Percentiles rank a stretch among this genome's conserved stretches.
Conservation (phyloP, 2,329 filamentous ascomycete genomes). For the Fusarium nelsonii region DNA sequence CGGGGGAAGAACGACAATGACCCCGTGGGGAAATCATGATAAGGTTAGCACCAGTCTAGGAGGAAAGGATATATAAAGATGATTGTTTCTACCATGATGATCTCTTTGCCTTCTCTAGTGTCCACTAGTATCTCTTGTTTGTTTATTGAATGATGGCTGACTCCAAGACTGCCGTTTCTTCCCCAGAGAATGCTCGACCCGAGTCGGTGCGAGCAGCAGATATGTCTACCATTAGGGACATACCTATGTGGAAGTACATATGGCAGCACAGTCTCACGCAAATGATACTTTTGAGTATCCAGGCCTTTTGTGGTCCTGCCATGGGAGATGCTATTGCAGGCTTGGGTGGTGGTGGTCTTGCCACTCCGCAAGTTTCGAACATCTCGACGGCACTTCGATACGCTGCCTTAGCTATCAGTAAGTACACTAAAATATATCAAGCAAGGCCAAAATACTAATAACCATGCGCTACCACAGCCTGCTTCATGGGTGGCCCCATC, state of each 20-base stretch:
- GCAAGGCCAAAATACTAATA: not conserved
- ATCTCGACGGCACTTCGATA: conserved; percentile 13
- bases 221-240: not conserved
- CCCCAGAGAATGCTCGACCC: not conserved
- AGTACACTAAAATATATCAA: fast-evolving
- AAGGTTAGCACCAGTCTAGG: not conserved
- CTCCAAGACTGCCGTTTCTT: conserved; percentile 7
- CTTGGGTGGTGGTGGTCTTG: conserved; percentile 17
- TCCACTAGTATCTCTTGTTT: too few species aligned
- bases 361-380: conserved; percentile 16
- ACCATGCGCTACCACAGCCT: not conserved
- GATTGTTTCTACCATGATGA: not conserved
- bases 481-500: conserved; percentile 20
- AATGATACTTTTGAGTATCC: conserved; percentile 23
- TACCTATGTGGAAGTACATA: conserved; percentile 15
- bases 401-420: conserved; percentile 17
- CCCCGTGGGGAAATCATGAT: conserved; percentile 8
- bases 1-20: not conserved
- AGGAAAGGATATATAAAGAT: not conserved
- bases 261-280: conserved; percentile 19
- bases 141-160: not conserved
- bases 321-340: conserved; percentile 25
- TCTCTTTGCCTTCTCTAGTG: fast-evolving
- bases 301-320: conserved; percentile 21
- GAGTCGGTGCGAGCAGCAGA: not conserved